Evolutionary conservation across 352 stramenopile genomes (phyloP), one percentile per base, ranked within the genome.

Genomic region (Pythium plurisporium): DNA sequence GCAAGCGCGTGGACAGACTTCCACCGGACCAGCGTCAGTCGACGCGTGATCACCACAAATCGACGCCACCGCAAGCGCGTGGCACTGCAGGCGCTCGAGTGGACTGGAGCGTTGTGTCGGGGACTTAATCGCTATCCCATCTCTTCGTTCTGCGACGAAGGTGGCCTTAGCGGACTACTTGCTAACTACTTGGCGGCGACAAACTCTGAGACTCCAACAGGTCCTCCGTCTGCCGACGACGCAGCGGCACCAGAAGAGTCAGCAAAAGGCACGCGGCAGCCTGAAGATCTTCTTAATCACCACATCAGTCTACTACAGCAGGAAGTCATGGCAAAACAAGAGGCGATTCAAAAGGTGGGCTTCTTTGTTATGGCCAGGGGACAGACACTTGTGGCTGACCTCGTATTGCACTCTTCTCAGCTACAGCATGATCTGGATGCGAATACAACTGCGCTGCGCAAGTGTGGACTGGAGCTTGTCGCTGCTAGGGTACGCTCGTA

Each of bases 61-160:
- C 73, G 80, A 17, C 73, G 58, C 6, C 49, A 72, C 17, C 52
- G 47, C 37, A 72, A 67, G 43, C 55, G 48, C 27, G 54, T 51
- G 23, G 64, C 63, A 23, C 64, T 79, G 11, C 56, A 63, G 25
- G 46, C 45, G 37, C 69, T 76, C 27, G 64, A 69, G 46, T 93
- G 83, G 83, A 83, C 84, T 42, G 77, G 77, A 5, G 79, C 83
- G 6, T 40, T 93, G 20, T 68, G 74, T 44, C 79, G 83, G 11
- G 83, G 83, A 5, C 65, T 93, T 14, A 89, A 87, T 25, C 79
- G 83, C 8, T 73, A 90, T 44, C 83, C 80, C 5, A 69, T 93
- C 17, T 79, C 83, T 19, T 87, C 75, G 0, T 78, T 93, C 25
- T 89, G 73, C 43, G 83, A 93, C 64, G 75, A 79, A 45, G 81